phyloP scores from a whole-genome alignment of 176 grass and related monocot species.

The Lolium multiflorum region DNA sequence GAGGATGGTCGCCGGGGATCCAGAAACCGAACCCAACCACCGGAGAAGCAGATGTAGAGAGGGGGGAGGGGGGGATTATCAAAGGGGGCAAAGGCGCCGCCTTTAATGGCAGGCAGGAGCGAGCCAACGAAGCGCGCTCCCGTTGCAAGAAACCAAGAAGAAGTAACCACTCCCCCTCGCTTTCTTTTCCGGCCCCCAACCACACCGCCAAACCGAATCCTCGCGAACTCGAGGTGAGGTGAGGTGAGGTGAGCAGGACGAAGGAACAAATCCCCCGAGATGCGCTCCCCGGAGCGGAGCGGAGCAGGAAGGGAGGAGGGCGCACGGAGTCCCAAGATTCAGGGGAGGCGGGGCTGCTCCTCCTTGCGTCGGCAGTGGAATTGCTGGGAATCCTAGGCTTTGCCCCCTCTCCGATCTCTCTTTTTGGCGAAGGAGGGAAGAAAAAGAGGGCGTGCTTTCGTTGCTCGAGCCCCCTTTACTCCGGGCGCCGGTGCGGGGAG shows the following conservation, averaged over 20 bases:
- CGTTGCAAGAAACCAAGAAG: constrained; percentile 46
- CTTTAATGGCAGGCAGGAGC: constrained; percentile 58
- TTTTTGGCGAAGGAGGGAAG: constrained; percentile 21
- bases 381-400: constrained; percentile 50
- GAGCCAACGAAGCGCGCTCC: constrained; percentile 4
- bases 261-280: constrained; percentile 23
- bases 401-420: too few species aligned
- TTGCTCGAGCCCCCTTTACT: constrained; percentile 15
- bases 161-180: constrained; percentile 49
- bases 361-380: constrained; percentile 38
- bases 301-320: background rate
- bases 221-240: background rate
- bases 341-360: background rate
- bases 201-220: constrained; percentile 54
- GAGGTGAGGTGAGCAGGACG: background rate
- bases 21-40: constrained; percentile 29
- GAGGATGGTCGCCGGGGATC: background rate
- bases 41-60: background rate
- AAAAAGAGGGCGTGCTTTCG: background rate
- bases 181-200: constrained; percentile 30
- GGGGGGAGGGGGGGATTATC: background rate
- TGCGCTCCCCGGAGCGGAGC: constrained; percentile 17
- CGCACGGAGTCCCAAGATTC: constrained; percentile 42
- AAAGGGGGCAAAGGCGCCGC: background rate
- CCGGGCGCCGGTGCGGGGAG: background rate